Evolutionary conservation across 2,329 filamentous ascomycete species (phyloP), one percentile per base, ranked within the genome.

Genomic region (Gyromitra esculenta): DNA sequence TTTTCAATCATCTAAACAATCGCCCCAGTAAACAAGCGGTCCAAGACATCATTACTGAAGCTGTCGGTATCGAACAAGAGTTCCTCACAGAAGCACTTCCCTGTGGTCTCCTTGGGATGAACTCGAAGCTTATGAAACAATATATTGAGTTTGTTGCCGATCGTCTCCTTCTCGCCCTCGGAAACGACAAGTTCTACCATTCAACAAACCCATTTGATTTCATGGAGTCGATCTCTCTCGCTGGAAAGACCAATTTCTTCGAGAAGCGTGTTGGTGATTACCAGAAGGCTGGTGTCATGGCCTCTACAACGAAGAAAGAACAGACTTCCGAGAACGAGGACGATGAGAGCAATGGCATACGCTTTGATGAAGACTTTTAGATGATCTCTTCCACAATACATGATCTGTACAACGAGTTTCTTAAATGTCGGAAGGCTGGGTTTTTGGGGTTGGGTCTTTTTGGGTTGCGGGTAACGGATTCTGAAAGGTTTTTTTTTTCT

Each of bases 231-330:
- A 99, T 99, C 85, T 98, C 96, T 25, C 89, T 99, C 9, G 93
- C 94, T 67, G 96, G 96, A 85, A 99, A 99, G 92, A 99, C 96
- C 84, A 99, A 99, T 90, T 99, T 99, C 90, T 99, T 99, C 84
- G 96, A 99, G 91, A 99, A 99, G 92, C 93, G 96, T 82, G 96
- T 99, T 74, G 96, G 91, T 84, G 96, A 99, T 83, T 99, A 99
- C 89, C 96, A 99, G 87, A 99, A 99, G 89, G 94, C 96, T 48
- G 96, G 96, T 87, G 95, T 99, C 85, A 97, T 99, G 93, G 91
- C 91, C 82, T 94, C 92, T 86, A 92, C 91, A 81, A 94, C 94
- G 87, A 91, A 92, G 85, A 91, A 91, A 84, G 69, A 82, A 69
- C 80, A 84, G 79, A 86, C 88, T 21, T 83, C 85, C 9, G 85